Conservation (phyloP, 2,329 filamentous ascomycete genomes). For the Huntiella bhutanensis region DNA sequence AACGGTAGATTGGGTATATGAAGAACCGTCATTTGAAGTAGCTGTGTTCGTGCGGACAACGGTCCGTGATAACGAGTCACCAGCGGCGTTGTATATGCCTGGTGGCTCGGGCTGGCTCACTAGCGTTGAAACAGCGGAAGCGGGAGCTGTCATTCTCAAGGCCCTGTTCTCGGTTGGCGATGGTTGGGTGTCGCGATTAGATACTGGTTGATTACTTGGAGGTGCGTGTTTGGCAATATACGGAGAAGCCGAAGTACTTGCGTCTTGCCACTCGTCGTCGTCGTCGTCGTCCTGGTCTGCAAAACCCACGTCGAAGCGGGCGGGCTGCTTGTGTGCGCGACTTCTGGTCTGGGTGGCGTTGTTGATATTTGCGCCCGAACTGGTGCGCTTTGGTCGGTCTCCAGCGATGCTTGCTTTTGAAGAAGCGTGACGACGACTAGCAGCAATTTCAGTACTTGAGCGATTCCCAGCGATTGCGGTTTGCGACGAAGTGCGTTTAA, state of each 20-base stretch:
- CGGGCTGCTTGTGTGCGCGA: conserved; percentile 29
- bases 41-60: too few relatives aligned
- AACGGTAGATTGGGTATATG: too few relatives aligned
- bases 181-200: neutral
- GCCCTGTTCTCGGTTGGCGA: neutral
- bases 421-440: conserved; percentile 35
- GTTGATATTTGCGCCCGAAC: conserved; percentile 13
- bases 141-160: conserved; percentile 2
- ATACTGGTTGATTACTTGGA: neutral
- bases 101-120: too few relatives aligned
- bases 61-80: too few relatives aligned
- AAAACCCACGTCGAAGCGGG: conserved; percentile 45
- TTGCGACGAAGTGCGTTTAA: conserved; percentile 10
- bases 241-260: conserved; percentile 43
- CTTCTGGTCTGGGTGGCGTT: conserved; percentile 23
- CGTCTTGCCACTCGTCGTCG: conserved; percentile 49
- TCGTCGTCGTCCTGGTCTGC: conserved; percentile 23
- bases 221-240: conserved; percentile 18
- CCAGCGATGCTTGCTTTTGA: conserved; percentile 35
- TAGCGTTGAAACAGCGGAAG: conserved; percentile 1
- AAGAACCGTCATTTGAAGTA: too few relatives aligned
- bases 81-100: too few relatives aligned
- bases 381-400: conserved; percentile 31
- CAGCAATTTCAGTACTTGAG: conserved; percentile 22
- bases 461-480: conserved; percentile 10